Evolutionary conservation across 768 basidiomycete genomes (phyloP).

Genomic region (Hygrophorus russula): DNA sequence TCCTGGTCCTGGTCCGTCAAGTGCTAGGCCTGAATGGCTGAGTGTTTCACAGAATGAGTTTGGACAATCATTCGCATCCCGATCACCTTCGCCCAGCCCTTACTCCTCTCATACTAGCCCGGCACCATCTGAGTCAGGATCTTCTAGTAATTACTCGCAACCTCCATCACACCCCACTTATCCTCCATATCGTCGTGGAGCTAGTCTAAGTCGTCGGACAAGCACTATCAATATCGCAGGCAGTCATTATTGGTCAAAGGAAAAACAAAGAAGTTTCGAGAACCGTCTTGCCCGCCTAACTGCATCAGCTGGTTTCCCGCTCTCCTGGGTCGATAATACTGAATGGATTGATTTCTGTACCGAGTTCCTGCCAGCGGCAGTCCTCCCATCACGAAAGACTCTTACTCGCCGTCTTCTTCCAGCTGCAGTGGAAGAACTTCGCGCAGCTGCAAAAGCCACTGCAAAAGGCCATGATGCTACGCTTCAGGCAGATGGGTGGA

Average conservation of each 20-base stretch:
- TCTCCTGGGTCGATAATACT: constrained; percentile 13
- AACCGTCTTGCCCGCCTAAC: constrained; percentile 6
- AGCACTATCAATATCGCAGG: not conserved
- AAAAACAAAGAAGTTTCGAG: constrained; percentile 4
- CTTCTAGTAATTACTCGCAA: too few species aligned
- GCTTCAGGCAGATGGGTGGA: constrained; percentile 26
- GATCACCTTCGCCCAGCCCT: too few species aligned
- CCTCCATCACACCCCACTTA: too few species aligned
- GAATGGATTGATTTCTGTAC: constrained; percentile 11
- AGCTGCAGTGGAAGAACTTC: not conserved
- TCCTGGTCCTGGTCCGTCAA: too few species aligned
- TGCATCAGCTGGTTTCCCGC: constrained; percentile 10
- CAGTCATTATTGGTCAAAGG: not conserved
- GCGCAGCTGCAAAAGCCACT: not conserved
- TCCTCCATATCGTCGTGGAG: not conserved
- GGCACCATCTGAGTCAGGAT: too few species aligned
- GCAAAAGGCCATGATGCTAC: constrained; percentile 13
- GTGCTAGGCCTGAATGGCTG: too few species aligned
- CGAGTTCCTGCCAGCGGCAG: constrained; percentile 7
- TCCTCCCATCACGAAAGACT: not conserved
- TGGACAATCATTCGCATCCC: too few species aligned
- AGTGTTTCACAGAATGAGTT: too few species aligned
- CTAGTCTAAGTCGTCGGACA: too few species aligned
- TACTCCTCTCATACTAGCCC: too few species aligned
- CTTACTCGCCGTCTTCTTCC: constrained; percentile 10